phyloP scores from a whole-genome alignment of 2,329 filamentous ascomycete genomes.

The Simplicillium sp. region DNA sequence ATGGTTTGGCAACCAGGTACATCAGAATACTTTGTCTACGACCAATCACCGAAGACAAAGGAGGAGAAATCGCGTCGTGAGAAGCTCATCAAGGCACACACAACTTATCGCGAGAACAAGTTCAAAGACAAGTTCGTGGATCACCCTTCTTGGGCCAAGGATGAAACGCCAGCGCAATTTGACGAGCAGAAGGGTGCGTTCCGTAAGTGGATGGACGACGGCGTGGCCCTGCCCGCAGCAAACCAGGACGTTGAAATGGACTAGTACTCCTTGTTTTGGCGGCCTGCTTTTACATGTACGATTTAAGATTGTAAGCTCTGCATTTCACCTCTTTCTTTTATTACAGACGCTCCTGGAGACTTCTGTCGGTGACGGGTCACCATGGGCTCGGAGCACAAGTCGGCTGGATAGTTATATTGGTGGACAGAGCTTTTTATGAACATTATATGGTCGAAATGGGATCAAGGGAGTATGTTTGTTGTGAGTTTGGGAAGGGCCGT shows the following conservation, averaged over 20 bases:
- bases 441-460: no score
- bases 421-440: no score
- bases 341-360: background rate
- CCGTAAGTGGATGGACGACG: conserved; percentile 43
- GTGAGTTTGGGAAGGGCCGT: no score
- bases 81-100: conserved; percentile 41
- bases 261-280: conserved; percentile 6
- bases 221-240: conserved; percentile 25
- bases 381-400: no score
- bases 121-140: conserved; percentile 73
- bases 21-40: conserved; percentile 63
- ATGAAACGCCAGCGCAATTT: conserved; percentile 68
- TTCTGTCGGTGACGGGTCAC: no score
- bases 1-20: conserved; percentile 67
- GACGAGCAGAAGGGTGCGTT: conserved; percentile 62
- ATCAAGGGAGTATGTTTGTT: no score
- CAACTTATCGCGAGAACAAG: conserved; percentile 58
- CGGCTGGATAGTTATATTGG: no score
- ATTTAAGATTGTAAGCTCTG: background rate
- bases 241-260: conserved; percentile 22
- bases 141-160: conserved; percentile 72
- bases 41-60: conserved; percentile 56
- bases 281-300: conserved; percentile 1
- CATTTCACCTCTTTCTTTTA: background rate
- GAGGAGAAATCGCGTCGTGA: conserved; percentile 48